Conservation (phyloP, 768 basidiomycete species). For the Cystobasidium onofrii region DNA sequence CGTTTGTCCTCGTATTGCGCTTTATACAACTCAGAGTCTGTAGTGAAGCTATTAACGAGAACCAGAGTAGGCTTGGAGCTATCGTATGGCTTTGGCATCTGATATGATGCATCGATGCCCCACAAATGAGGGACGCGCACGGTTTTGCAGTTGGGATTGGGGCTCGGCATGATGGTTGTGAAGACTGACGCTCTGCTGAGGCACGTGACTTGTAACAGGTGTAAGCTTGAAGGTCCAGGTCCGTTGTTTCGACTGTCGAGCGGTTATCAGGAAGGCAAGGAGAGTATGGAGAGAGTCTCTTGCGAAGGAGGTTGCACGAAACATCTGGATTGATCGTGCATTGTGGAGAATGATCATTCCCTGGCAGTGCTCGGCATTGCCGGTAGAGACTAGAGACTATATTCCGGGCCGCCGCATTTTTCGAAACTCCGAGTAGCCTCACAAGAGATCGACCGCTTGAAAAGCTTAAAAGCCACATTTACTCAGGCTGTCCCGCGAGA, state of each 20-base stretch:
- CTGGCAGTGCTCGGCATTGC: no score
- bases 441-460: background rate
- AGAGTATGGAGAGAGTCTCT: no score
- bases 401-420: background rate
- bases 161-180: background rate
- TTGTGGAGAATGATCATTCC: no score
- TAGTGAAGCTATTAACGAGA: conserved; percentile 12
- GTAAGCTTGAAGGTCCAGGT: no score
- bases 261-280: no score
- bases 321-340: no score
- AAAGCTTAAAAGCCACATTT: background rate
- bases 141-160: conserved; percentile 5
- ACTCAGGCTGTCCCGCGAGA: no score
- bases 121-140: conserved; percentile 5
- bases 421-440: no score
- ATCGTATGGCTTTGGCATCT: conserved; percentile 7
- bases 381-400: no score
- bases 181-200: no score
- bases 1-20: conserved; percentile 7
- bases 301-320: no score
- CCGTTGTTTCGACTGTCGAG: no score
- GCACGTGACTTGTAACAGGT: background rate
- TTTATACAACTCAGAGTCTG: conserved; percentile 14
- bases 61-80: conserved; percentile 15
- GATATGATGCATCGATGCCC: conserved; percentile 20